Evolutionary conservation across 352 stramenopile genomes (phyloP).

Genomic region (Globisporangium irregulare): DNA sequence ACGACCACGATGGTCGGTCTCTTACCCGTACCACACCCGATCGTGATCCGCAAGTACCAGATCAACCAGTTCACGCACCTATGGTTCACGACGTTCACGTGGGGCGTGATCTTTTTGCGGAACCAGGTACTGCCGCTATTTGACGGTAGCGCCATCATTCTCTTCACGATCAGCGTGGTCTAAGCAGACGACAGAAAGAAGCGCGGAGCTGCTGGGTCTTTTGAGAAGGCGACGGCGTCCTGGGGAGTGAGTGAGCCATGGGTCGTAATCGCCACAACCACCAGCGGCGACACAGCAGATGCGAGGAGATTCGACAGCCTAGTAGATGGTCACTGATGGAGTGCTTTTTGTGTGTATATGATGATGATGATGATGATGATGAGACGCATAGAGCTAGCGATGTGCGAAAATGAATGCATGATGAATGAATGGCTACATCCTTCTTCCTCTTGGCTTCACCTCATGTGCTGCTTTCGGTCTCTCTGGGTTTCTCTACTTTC

Average conservation of each 20-base stretch:
- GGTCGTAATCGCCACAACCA: neutral
- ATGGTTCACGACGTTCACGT: slow-evolving; percentile 99
- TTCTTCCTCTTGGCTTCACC: neutral
- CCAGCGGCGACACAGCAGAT: neutral
- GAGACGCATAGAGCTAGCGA: slow-evolving; percentile 9
- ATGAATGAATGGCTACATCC: slow-evolving; percentile 12
- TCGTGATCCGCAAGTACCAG: slow-evolving; percentile 99
- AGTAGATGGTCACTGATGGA: neutral
- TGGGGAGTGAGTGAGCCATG: neutral
- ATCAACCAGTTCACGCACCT: slow-evolving; percentile 98
- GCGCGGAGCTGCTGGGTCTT: neutral
- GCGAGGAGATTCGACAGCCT: neutral
- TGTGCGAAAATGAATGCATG: neutral
- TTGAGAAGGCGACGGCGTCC: neutral
- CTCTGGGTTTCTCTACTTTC: slow-evolving; percentile 3
- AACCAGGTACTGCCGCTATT: slow-evolving; percentile 97
- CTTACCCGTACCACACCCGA: slow-evolving; percentile 95
- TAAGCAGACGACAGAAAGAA: slow-evolving; percentile 26
- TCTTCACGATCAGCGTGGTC: slow-evolving; percentile 92
- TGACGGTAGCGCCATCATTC: slow-evolving; percentile 94
- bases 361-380: neutral
- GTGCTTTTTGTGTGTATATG: slow-evolving; percentile 4
- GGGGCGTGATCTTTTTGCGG: slow-evolving; percentile 98
- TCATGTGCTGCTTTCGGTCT: neutral
- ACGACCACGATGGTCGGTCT: slow-evolving; percentile 99